phyloP scores from a whole-genome alignment of 345 rosid genomes.

The Passiflora organensis region DNA sequence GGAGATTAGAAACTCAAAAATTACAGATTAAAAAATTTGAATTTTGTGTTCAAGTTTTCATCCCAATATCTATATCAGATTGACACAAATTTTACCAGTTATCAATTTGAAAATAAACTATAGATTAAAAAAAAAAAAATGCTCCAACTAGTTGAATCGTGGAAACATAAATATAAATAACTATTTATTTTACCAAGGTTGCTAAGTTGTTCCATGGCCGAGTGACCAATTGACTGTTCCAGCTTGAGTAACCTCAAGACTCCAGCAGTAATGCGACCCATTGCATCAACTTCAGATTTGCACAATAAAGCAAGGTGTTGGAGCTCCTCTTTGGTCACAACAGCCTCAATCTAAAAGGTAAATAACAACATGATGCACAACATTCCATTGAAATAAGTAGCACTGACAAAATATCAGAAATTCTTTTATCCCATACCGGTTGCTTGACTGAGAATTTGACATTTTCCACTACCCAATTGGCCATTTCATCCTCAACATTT shows the following conservation, averaged over 20 bases:
- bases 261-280: slow-evolving; percentile 91
- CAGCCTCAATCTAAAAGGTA: slow-evolving; percentile 65
- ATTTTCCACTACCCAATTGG: slow-evolving; percentile 75
- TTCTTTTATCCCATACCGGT: slow-evolving; percentile 52
- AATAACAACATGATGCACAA: slow-evolving; percentile 7
- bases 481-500: slow-evolving; percentile 42
- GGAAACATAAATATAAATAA: neutral
- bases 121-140: too few species aligned
- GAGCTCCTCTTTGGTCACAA: slow-evolving; percentile 84
- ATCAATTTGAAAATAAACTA: neutral
- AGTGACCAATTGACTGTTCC: slow-evolving; percentile 73
- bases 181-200: slow-evolving; percentile 59
- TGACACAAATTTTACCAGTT: neutral
- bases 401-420: slow-evolving; percentile 15
- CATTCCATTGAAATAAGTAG: neutral
- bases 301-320: slow-evolving; percentile 68
- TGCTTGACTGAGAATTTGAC: slow-evolving; percentile 82
- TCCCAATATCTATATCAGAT: too few species aligned
- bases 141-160: neutral
- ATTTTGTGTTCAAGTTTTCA: too few species aligned
- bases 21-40: too few species aligned
- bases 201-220: slow-evolving; percentile 77
- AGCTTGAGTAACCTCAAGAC: slow-evolving; percentile 77
- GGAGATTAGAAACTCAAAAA: too few species aligned
- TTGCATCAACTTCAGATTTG: slow-evolving; percentile 86